phyloP scores from a whole-genome alignment of 805 yeast species.

The Nakazawaea wickerhamii region DNA sequence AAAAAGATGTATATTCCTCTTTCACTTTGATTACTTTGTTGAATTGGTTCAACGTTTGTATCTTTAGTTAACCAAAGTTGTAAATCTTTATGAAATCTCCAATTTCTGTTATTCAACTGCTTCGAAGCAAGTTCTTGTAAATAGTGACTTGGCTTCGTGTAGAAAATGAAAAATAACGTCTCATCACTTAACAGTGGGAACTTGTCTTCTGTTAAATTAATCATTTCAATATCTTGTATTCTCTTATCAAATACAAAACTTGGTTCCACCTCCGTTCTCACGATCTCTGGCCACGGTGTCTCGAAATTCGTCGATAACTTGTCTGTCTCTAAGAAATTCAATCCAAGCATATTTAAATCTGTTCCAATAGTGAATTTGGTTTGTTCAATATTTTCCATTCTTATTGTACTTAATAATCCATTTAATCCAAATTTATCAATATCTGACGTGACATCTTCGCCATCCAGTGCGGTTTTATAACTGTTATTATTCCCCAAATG shows the following conservation, averaged over 20 bases:
- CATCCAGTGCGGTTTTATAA: constrained; percentile 7
- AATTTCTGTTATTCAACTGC: constrained; percentile 85
- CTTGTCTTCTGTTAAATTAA: constrained; percentile 23
- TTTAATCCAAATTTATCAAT: constrained; percentile 63
- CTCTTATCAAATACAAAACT: constrained; percentile 37
- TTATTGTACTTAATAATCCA: constrained; percentile 55
- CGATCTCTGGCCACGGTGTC: constrained; percentile 94
- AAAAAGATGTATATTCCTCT: constrained; percentile 91
- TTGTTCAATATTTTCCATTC: constrained; percentile 58
- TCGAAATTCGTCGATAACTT: constrained; percentile 62
- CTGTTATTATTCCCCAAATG: constrained; percentile 6
- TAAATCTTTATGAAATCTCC: constrained; percentile 95
- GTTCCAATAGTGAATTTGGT: constrained; percentile 69
- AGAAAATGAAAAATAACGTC: constrained; percentile 87
- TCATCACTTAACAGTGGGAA: constrained; percentile 68
- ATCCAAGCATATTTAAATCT: constrained; percentile 62
- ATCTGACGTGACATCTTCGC: constrained; percentile 29
- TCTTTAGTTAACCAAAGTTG: constrained; percentile 97
- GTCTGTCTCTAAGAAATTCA: constrained; percentile 41
- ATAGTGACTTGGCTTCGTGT: constrained; percentile 88
- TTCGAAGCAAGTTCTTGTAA: constrained; percentile 92
- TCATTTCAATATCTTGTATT: constrained; percentile 23
- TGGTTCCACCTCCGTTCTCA: constrained; percentile 88
- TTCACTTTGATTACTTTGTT: constrained; percentile 76
- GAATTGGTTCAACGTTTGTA: constrained; percentile 81